phyloP scores from a whole-genome alignment of 2,329 filamentous ascomycete genomes.

The Clonostachys solani region DNA sequence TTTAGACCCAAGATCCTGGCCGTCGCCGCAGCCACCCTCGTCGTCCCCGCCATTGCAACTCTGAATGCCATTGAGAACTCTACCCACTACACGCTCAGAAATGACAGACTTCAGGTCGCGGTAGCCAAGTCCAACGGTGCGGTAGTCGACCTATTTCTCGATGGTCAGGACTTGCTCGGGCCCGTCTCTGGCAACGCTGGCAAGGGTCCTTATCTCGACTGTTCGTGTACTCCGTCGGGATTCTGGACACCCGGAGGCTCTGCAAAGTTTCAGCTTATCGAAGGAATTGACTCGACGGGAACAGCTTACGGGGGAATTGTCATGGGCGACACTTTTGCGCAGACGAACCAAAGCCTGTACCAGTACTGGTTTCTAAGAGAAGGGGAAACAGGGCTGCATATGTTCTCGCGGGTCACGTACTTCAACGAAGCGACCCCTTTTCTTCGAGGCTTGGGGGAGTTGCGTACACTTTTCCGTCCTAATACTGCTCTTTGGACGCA shows the following conservation, averaged over 20 bases:
- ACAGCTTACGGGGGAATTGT: conserved; percentile 53
- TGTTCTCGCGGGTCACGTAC: conserved; percentile 56
- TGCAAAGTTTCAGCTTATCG: conserved; percentile 31
- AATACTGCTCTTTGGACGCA: conserved; percentile 59
- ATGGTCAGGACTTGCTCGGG: conserved; percentile 46
- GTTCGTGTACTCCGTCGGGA: conserved; percentile 58
- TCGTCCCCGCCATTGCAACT: not conserved
- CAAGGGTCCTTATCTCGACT: conserved; percentile 56
- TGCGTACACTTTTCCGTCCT: conserved; percentile 57
- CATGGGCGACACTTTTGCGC: conserved; percentile 55
- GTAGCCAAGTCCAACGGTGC: conserved; percentile 29
- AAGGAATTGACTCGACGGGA: conserved; percentile 38
- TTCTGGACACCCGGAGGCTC: conserved; percentile 35
- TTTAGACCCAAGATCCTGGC: too few relatives aligned
- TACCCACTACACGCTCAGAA: conserved; percentile 6
- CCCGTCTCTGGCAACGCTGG: conserved; percentile 21
- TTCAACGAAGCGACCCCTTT: conserved; percentile 27
- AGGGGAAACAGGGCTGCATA: conserved; percentile 58
- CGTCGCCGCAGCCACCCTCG: not conserved
- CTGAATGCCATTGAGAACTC: not conserved
- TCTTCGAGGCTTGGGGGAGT: conserved; percentile 54
- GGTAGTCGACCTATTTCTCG: conserved; percentile 25
- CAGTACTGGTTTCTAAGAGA: conserved; percentile 64
- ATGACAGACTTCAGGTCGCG: conserved; percentile 29
- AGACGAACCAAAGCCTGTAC: too few relatives aligned